phyloP scores from a whole-genome alignment of 768 basidiomycete genomes.

The Lentinula lateritia region DNA sequence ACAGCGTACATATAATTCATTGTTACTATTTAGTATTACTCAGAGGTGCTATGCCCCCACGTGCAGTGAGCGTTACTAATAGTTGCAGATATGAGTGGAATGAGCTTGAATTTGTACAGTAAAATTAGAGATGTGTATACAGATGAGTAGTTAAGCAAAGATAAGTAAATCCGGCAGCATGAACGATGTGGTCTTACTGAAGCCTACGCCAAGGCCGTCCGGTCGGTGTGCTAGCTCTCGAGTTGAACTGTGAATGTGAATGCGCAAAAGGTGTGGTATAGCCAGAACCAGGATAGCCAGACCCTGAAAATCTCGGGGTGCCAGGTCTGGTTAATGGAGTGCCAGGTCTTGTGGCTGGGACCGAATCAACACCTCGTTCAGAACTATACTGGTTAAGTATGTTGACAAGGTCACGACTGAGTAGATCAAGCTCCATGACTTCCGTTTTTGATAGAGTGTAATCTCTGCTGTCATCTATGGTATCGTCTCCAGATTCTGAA shows the following conservation, averaged over 20 bases:
- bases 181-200: conserved; percentile 9
- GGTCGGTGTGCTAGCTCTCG: conserved; percentile 56
- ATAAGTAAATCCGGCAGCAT: background rate
- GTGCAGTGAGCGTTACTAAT: background rate
- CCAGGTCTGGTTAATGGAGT: conserved; percentile 2
- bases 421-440: conserved; percentile 65
- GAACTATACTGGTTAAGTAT: conserved; percentile 69
- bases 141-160: background rate
- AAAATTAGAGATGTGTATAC: background rate
- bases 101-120: background rate
- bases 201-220: conserved; percentile 39
- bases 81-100: background rate
- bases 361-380: conserved; percentile 34
- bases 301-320: background rate
- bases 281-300: conserved; percentile 38
- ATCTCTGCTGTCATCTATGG: conserved; percentile 33
- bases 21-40: background rate
- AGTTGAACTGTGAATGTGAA: conserved; percentile 36
- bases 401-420: conserved; percentile 69
- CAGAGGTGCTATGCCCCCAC: background rate
- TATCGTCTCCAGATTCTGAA: conserved; percentile 58
- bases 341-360: conserved; percentile 6
- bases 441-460: conserved; percentile 62
- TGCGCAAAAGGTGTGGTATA: conserved; percentile 47
- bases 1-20: background rate